Evolutionary conservation across 2,329 filamentous ascomycete genomes (phyloP).

Genomic region (Colletotrichum somersetense): DNA sequence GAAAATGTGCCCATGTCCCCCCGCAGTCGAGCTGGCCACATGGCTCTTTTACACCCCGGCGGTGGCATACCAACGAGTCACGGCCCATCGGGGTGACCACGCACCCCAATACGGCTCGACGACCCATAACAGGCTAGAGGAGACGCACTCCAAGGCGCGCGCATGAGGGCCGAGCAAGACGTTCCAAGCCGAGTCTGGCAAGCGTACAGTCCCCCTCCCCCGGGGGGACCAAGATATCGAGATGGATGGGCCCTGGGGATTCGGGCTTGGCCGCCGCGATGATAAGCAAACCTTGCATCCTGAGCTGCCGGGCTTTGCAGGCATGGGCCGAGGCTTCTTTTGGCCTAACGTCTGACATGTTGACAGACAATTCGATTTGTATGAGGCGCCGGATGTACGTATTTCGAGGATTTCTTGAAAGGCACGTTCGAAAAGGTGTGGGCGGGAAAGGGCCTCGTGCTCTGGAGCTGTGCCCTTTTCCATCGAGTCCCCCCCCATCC

Average conservation of each 20-base stretch:
- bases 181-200: constrained; percentile 22
- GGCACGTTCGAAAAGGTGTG: constrained; percentile 4
- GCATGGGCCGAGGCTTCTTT: too few species aligned
- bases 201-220: constrained; percentile 41
- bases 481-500: background rate
- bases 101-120: constrained; percentile 18
- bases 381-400: constrained; percentile 32
- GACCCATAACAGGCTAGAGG: constrained; percentile 32
- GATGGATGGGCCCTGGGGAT: constrained; percentile 32
- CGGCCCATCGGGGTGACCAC: constrained; percentile 16
- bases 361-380: constrained; percentile 35
- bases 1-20: constrained; percentile 60
- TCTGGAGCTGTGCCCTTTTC: background rate
- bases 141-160: constrained; percentile 34
- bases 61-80: constrained; percentile 55
- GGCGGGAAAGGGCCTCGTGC: background rate
- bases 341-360: background rate
- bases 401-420: too few species aligned
- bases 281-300: constrained; percentile 5
- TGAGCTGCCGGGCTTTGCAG: too few species aligned
- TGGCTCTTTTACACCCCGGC: constrained; percentile 79
- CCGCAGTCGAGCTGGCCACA: constrained; percentile 68
- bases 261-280: constrained; percentile 28
- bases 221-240: constrained; percentile 29
- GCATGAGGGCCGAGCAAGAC: constrained; percentile 33